phyloP scores from a whole-genome alignment of 2,329 filamentous ascomycete species.

The Fulvia fulva region DNA sequence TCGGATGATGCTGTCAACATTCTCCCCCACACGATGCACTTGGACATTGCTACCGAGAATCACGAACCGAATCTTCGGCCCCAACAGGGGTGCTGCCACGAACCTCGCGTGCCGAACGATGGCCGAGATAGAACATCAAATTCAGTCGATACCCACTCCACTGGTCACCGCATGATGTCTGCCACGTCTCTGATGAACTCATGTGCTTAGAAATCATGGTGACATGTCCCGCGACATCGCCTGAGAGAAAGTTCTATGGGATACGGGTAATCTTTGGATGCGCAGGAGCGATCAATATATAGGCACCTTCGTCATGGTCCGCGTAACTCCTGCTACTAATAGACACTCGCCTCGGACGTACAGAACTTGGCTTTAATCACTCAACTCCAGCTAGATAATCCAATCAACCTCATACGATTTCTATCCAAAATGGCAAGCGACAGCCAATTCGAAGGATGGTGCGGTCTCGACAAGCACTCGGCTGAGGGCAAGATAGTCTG shows the following conservation, averaged over 20 bases:
- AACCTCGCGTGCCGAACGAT: slow-evolving; percentile 5
- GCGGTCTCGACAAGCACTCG: slow-evolving; percentile 48
- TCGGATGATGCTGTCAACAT: too few species aligned
- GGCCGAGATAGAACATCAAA: slow-evolving; percentile 4
- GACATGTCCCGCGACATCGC: slow-evolving; percentile 4
- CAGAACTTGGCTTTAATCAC: slow-evolving; percentile 6
- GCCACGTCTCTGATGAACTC: not conserved
- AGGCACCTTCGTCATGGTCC: not conserved
- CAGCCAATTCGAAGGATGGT: slow-evolving; percentile 56
- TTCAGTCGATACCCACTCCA: slow-evolving; percentile 2
- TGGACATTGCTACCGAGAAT: not conserved
- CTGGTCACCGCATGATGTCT: slow-evolving; percentile 3
- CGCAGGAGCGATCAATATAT: not conserved
- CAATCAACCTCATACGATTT: slow-evolving; percentile 1
- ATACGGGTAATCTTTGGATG: not conserved
- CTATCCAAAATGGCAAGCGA: slow-evolving; percentile 26
- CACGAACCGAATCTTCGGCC: not conserved
- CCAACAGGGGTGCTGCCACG: not conserved
- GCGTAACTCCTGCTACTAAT: not conserved
- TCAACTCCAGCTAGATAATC: slow-evolving; percentile 6
- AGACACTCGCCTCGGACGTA: slow-evolving; percentile 1
- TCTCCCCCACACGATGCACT: not conserved
- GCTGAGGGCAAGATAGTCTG: slow-evolving; percentile 54
- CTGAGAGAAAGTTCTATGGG: slow-evolving; percentile 2
- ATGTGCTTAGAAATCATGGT: slow-evolving; percentile 6